Evolutionary conservation across 192 early-diverging fungal species (phyloP).

Genomic region (Entomortierella lignicola): DNA sequence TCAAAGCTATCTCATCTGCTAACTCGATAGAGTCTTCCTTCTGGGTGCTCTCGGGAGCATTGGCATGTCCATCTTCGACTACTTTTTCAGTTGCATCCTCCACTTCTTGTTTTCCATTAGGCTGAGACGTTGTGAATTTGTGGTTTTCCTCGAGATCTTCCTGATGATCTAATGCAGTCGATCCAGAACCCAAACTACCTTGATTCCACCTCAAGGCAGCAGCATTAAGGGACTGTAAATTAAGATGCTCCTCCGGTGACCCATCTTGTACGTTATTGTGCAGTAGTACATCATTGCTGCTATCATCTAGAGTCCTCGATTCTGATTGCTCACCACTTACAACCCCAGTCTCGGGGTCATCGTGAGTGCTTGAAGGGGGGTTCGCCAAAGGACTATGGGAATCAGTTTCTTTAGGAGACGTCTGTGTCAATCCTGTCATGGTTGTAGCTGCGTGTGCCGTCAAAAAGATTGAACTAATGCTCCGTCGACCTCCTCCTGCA

Average conservation of each 20-base stretch:
- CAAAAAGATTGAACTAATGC: slow-evolving; percentile 43
- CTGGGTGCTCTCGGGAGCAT: not conserved
- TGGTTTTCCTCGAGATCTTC: not conserved
- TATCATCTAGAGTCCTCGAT: too few species aligned
- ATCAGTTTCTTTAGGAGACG: not conserved
- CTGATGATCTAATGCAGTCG: not conserved
- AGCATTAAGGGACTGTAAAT: slow-evolving; percentile 19
- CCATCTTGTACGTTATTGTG: not conserved
- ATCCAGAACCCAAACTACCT: not conserved
- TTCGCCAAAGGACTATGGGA: not conserved
- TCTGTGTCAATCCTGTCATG: slow-evolving; percentile 14
- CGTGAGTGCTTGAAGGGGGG: not conserved
- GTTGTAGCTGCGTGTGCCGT: slow-evolving; percentile 26
- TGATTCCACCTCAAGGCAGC: slow-evolving; percentile 17
- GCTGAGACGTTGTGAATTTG: not conserved
- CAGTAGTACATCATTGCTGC: not conserved
- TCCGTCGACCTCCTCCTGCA: not conserved
- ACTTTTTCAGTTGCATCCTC: slow-evolving; percentile 6
- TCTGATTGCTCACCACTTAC: too few species aligned
- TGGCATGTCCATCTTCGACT: slow-evolving; percentile 9
- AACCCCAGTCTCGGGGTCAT: too few species aligned
- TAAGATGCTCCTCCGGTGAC: slow-evolving; percentile 11
- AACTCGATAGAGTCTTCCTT: not conserved
- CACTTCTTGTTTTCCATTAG: not conserved
- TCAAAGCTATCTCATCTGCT: not conserved